Evolutionary conservation across 2,329 filamentous ascomycete genomes (phyloP).

Genomic region (Grosmannia clavigera): DNA sequence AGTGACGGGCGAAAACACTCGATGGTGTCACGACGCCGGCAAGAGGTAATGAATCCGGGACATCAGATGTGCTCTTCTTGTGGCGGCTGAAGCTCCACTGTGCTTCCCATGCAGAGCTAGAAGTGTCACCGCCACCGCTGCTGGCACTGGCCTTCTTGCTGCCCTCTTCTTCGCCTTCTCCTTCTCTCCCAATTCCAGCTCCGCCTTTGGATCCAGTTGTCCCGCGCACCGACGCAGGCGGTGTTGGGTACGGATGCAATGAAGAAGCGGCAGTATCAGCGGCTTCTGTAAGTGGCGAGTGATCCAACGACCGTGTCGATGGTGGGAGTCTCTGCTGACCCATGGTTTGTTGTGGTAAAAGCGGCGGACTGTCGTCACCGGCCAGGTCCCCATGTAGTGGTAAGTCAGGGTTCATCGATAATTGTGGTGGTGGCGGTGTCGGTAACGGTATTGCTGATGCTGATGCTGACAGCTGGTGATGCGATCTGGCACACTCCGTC

Average conservation of each 20-base stretch:
- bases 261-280: not conserved
- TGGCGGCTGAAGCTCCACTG: constrained; percentile 19
- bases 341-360: constrained; percentile 26
- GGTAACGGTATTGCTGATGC: constrained; percentile 12
- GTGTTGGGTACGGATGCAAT: constrained; percentile 41
- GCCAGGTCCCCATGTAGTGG: not conserved
- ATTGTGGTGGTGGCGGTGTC: constrained; percentile 4
- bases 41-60: constrained; percentile 38
- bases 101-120: constrained; percentile 7
- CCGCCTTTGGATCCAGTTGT: constrained; percentile 2
- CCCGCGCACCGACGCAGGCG: constrained; percentile 36
- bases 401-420: not conserved
- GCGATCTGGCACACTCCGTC: not conserved
- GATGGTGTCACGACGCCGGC: constrained; percentile 52
- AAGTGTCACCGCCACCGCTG: constrained; percentile 16
- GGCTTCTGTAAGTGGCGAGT: not conserved
- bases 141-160: constrained; percentile 1
- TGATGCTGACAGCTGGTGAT: constrained; percentile 5
- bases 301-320: not conserved
- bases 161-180: not conserved
- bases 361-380: constrained; percentile 17
- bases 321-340: constrained; percentile 4
- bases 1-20: constrained; percentile 52
- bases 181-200: not conserved
- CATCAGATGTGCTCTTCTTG: constrained; percentile 33